These are phyloP conservation scores for Harringtonia lauricola DNA, from an alignment of 2,329 filamentous ascomycete genomes.

Conservation along the genomic window DNA sequence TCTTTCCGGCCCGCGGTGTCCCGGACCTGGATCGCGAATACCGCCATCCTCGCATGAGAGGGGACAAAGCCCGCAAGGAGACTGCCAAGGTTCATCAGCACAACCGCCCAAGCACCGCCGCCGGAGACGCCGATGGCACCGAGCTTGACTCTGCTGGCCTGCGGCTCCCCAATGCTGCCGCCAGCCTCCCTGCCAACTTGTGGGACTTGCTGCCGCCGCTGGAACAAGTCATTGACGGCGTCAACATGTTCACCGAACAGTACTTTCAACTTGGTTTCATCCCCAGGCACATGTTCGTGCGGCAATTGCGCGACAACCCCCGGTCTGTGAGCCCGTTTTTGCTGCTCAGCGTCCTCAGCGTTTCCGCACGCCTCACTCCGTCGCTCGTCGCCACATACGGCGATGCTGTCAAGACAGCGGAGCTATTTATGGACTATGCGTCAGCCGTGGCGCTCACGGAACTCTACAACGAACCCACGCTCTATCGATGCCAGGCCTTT, in stretches of 20 bases:
- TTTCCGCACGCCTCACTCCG: slow-evolving; percentile 44
- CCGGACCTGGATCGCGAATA: slow-evolving; percentile 43
- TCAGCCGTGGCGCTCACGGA: slow-evolving; percentile 35
- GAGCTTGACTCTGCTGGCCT: neutral
- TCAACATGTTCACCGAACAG: slow-evolving; percentile 40
- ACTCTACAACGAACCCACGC: slow-evolving; percentile 38
- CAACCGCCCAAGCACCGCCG: neutral
- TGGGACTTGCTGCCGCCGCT: slow-evolving; percentile 41
- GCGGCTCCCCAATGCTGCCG: neutral
- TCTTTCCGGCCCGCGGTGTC: slow-evolving; percentile 30
- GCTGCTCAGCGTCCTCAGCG: slow-evolving; percentile 41
- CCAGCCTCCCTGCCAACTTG: slow-evolving; percentile 21
- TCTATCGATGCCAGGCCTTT: slow-evolving; percentile 47
- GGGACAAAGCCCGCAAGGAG: slow-evolving; percentile 31
- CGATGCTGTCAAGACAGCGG: slow-evolving; percentile 37
- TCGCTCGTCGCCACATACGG: slow-evolving; percentile 36
- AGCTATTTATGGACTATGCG: slow-evolving; percentile 41
- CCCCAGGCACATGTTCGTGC: slow-evolving; percentile 38
- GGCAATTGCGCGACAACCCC: slow-evolving; percentile 33
- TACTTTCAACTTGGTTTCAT: slow-evolving; percentile 52
- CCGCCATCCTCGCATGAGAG: slow-evolving; percentile 40
- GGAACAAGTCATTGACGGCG: slow-evolving; percentile 37
- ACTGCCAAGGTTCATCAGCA: neutral
- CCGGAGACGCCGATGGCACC: too few species aligned
- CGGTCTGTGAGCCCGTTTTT: slow-evolving; percentile 42